Base-by-base conservation (phyloP, 164 flowering plant genomes). In the Nymphaea colorata region DNA sequence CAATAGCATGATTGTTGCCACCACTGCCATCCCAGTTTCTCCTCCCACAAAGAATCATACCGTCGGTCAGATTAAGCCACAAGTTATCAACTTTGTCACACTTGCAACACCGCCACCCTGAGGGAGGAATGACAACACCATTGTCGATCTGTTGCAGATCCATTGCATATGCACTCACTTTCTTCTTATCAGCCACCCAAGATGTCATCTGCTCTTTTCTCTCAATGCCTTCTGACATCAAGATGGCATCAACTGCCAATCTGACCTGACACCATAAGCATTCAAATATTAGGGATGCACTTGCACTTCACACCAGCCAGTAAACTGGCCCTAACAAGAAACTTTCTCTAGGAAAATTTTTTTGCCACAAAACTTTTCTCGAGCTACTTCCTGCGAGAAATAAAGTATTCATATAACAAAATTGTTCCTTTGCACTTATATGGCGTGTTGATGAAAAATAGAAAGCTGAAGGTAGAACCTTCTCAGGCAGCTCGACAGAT, bases 1-100 rank as follows among this genome's bases (percentile, higher is more conserved):
- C 88, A 68, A 91, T 47, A 10, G 99, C 99, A 82, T 94, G 99
- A 83, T 91, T 84, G 76, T 94, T 94, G 42, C 99, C 99, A 64
- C 99, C 98, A 77, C 72, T 88, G 65, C 98, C 98, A 82, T 92
- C 98, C 96, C 96, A 92, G 65, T 87, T 88, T 79, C 65, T 92
- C 73, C 94, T 81, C 70, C 99, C 99, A 80, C 99, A 94, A n/a
- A 94, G 87, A 67, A 91, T 94, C 89, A 77, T 82, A 69, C 99
- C 98, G 80, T 94, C 99, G 69, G 97, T 90, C 17, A 94, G 78
- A 79, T 91, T 94, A 42, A 94, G 77, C 99, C 99, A 94, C 25
- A 94, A 90, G 77, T 94, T 94, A 4, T 91, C 96, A 60, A 79
- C 87, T 76, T 94, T 91, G 53, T 94, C 96, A 79, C 99, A 94